Evolutionary conservation across 208 protist species (phyloP).

Genomic region (Crithidia brevicula): DNA sequence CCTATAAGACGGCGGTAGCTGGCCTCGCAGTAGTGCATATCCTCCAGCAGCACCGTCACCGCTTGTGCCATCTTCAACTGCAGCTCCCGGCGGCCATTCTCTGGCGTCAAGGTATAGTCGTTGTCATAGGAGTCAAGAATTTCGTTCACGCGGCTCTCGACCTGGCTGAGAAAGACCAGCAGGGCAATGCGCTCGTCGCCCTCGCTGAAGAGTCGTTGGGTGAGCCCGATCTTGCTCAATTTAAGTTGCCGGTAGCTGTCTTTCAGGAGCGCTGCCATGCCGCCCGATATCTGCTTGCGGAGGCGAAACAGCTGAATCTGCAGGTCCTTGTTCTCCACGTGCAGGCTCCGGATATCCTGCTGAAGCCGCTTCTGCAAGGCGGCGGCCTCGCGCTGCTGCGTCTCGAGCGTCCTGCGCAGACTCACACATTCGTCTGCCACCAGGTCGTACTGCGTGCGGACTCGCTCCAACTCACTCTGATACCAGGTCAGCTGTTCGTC

Average conservation of each 20-base stretch:
- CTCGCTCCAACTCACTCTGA: conserved; percentile 70
- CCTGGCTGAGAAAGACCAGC: conserved; percentile 80
- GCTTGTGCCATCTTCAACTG: conserved; percentile 48
- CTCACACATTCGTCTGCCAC: conserved; percentile 54
- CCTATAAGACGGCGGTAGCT: conserved; percentile 75
- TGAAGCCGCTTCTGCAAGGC: conserved; percentile 40
- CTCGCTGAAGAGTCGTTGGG: conserved; percentile 78
- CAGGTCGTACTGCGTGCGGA: conserved; percentile 73
- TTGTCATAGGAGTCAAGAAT: conserved; percentile 81
- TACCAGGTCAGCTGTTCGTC: conserved; percentile 58
- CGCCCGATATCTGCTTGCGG: conserved; percentile 77
- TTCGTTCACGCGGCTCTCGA: conserved; percentile 88
- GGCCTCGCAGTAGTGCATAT: conserved; percentile 85
- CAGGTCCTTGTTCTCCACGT: conserved; percentile 89
- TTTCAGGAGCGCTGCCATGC: conserved; percentile 58
- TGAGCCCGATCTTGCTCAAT: conserved; percentile 70
- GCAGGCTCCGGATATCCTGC: conserved; percentile 62
- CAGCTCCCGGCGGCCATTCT: conserved; percentile 34
- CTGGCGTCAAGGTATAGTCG: conserved; percentile 59
- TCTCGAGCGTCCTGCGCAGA: conserved; percentile 42
- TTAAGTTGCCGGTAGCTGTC: conserved; percentile 82
- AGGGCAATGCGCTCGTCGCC: conserved; percentile 80
- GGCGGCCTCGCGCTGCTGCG: conserved; percentile 24
- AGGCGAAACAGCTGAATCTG: conserved; percentile 86
- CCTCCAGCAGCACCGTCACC: conserved; percentile 78